A percentile compares a stretch with the other conserved stretches of the same genome.
These are phyloP conservation scores for Tilletia walkeri DNA, from an alignment of 1,284 basidiomycete species.

Conservation along the genomic window DNA sequence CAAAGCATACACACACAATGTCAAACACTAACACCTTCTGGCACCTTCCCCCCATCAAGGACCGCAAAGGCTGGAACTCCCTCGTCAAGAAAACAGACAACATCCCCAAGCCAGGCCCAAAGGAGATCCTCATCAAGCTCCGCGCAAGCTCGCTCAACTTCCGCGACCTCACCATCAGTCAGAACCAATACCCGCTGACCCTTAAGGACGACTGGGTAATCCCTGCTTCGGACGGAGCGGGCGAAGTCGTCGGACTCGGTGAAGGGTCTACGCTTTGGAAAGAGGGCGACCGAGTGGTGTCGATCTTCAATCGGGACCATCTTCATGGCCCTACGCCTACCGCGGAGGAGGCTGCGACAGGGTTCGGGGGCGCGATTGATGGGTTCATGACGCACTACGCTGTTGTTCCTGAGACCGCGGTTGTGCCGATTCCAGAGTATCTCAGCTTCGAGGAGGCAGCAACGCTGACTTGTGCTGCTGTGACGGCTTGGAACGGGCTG, in stretches of 20 bases:
- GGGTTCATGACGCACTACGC: slow-evolving; percentile 65
- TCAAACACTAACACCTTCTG: not conserved
- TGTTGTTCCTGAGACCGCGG: slow-evolving; percentile 42
- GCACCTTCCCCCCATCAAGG: not conserved
- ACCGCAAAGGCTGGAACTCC: slow-evolving; percentile 28
- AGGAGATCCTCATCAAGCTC: slow-evolving; percentile 51
- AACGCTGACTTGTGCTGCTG: slow-evolving; percentile 59
- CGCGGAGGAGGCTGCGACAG: slow-evolving; percentile 49
- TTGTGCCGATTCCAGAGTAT: slow-evolving; percentile 60
- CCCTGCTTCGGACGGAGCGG: slow-evolving; percentile 67
- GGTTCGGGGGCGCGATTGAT: slow-evolving; percentile 62
- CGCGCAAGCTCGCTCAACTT: slow-evolving; percentile 57
- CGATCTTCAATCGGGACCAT: slow-evolving; percentile 47
- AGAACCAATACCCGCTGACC: slow-evolving; percentile 29
- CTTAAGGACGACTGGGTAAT: slow-evolving; percentile 54
- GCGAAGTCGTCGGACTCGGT: slow-evolving; percentile 65
- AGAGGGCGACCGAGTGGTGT: slow-evolving; percentile 63
- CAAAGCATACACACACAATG: slow-evolving; percentile 11
- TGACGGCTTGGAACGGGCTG: slow-evolving; percentile 63
- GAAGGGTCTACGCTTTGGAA: slow-evolving; percentile 62
- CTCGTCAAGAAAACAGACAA: slow-evolving; percentile 32
- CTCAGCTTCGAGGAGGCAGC: slow-evolving; percentile 63
- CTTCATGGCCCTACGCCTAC: slow-evolving; percentile 54
- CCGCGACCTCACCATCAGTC: slow-evolving; percentile 44
- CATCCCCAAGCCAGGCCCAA: slow-evolving; percentile 35